Base-by-base conservation (phyloP, 2,329 filamentous ascomycete genomes). In the Xylariaceae sp. region DNA sequence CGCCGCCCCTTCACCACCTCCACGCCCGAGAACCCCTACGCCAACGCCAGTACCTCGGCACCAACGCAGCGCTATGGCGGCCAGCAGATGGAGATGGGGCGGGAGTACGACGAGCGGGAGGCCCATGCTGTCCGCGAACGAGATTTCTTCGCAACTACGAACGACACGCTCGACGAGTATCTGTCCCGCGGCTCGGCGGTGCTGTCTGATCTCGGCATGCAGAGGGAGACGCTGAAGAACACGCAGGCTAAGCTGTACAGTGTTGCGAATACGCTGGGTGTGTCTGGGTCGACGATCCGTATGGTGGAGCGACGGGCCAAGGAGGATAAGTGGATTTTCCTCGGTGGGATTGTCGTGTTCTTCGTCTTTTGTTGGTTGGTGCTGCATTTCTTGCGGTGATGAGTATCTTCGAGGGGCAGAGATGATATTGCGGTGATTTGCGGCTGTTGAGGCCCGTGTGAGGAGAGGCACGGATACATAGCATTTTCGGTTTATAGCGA, bases 301-400 rank as follows among this genome's bases (percentile, higher is more conserved):
- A 97, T 94, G 90, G 87, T 99, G 39, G 92, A 97, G 72, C 75
- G 94, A 59, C 78, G 94, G 55, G 90, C 94, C 44, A 87, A 84
- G 68, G 88, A 97, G 74, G 94, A 99, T 68, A 97, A 96, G 72
- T 97, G 91, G 90, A 95, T 99, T 33, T 99, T 99, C 68, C 88
- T 87, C 78, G 87, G 75, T 0, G 90, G 94, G 0, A 90, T 92
- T 2, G 70, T 95, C 5, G 70, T 94, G 33, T 99, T 99, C 69
- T 88, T 97, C 62, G 65, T 81, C 35, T 99, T 99, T 66, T 96
- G 92, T 69, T 97, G 90, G 83, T 72, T 94, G 56, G 90, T 95
- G 48, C 66, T 99, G 65, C 87, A 91, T 70, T 97, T 82, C 66
- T 68, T 99, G 70, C 76, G 89, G 66, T 92, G 70, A 77, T 49